These are phyloP conservation scores for Erythrophleum fordii DNA, from an alignment of 306 rosid species.

Conservation along the genomic window DNA sequence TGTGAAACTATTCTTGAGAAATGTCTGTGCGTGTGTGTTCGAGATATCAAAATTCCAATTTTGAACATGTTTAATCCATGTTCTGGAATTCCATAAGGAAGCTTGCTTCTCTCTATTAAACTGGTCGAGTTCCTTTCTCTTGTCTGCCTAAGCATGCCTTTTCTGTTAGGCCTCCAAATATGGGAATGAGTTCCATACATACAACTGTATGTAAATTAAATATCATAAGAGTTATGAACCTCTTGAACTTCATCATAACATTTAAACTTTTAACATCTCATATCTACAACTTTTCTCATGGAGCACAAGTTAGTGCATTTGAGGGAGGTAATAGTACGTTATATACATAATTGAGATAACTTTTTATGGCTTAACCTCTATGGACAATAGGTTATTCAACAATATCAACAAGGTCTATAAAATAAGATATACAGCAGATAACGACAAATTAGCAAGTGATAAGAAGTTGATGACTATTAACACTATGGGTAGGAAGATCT, in stretches of 20 bases:
- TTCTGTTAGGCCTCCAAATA: not conserved
- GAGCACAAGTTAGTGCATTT: not conserved
- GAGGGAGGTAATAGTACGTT: not conserved
- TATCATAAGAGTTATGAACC: not conserved
- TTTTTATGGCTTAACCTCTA: not conserved
- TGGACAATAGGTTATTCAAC: not conserved
- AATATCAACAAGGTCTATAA: no score
- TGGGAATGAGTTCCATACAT: not conserved
- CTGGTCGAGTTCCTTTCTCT: not conserved
- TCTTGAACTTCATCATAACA: not conserved
- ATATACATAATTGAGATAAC: no score
- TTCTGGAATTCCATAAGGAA: not conserved
- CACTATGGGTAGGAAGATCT: no score
- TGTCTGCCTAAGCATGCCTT: conserved; percentile 10
- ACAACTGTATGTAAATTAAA: not conserved
- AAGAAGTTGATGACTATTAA: no score
- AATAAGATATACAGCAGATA: no score
- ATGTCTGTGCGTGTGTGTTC: not conserved
- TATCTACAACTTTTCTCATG: no score
- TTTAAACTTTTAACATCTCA: not conserved
- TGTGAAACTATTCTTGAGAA: not conserved
- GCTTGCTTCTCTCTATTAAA: not conserved
- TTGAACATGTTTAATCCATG: not conserved
- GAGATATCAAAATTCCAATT: not conserved
- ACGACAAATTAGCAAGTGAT: no score